Conservation (phyloP, 495 filamentous ascomycete genomes). For the Penicillium verhagenii region DNA sequence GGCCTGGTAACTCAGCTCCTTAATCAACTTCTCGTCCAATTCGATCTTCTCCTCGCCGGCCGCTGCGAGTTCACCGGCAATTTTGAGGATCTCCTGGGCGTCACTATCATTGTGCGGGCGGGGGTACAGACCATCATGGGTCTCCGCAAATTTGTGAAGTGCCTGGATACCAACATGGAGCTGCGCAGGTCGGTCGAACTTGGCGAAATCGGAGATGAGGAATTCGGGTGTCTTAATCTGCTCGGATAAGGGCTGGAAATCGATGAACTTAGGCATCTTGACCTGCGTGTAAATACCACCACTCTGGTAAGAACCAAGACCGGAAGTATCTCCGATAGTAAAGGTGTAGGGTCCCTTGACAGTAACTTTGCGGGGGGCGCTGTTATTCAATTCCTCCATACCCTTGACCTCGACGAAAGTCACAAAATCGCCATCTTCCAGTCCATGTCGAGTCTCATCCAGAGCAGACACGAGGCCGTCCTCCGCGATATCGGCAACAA, state of each 20-base stretch:
- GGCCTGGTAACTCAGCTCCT: slow-evolving; percentile 95
- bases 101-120: slow-evolving; percentile 81
- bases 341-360: slow-evolving; percentile 98
- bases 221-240: slow-evolving; percentile 85
- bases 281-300: slow-evolving; percentile 92
- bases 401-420: slow-evolving; percentile 92
- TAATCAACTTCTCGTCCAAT: slow-evolving; percentile 87
- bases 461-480: slow-evolving; percentile 90
- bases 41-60: slow-evolving; percentile 70
- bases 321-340: slow-evolving; percentile 90
- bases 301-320: slow-evolving; percentile 76
- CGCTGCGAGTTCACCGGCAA: slow-evolving; percentile 66
- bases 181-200: slow-evolving; percentile 90
- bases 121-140: slow-evolving; percentile 67
- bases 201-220: slow-evolving; percentile 92
- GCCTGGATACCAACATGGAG: slow-evolving; percentile 93
- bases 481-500: slow-evolving; percentile 84
- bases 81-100: slow-evolving; percentile 70
- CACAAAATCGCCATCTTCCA: slow-evolving; percentile 95
- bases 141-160: slow-evolving; percentile 75
- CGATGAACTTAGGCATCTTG: slow-evolving; percentile 93
- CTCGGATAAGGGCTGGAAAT: slow-evolving; percentile 76
- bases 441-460: slow-evolving; percentile 92
- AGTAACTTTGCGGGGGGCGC: slow-evolving; percentile 80
- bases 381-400: slow-evolving; percentile 84